A percentile compares a stretch with the other conserved stretches of the same genome.
These are phyloP conservation scores for Termitomyces sp. DNA, from an alignment of 768 basidiomycete species.

Conservation along the genomic window DNA sequence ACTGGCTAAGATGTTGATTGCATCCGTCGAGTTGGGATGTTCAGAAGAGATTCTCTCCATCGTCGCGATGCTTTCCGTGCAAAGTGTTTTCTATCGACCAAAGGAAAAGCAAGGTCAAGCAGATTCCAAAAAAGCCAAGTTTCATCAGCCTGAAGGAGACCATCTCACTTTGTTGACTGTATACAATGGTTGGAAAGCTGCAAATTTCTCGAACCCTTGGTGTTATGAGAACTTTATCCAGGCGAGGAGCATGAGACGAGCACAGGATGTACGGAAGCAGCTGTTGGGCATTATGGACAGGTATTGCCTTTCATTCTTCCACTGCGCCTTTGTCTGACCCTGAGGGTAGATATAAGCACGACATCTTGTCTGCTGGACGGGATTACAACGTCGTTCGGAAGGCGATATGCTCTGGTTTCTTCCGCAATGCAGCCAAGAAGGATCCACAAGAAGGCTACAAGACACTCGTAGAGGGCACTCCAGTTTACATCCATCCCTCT, in stretches of 20 bases:
- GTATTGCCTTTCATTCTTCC: constrained; percentile 33
- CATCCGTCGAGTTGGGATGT: constrained; percentile 94
- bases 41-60: constrained; percentile 97
- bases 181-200: constrained; percentile 97
- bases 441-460: constrained; percentile 98
- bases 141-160: constrained; percentile 98
- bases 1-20: constrained; percentile 96
- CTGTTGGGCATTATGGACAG: constrained; percentile 98
- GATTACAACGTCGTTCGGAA: constrained; percentile 92
- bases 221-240: constrained; percentile 99
- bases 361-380: constrained; percentile 85
- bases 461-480: constrained; percentile 95
- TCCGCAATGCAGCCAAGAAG: constrained; percentile 98
- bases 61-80: constrained; percentile 96
- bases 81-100: constrained; percentile 96
- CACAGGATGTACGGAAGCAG: constrained; percentile 97
- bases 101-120: constrained; percentile 99
- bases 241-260: constrained; percentile 93
- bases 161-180: constrained; percentile 89
- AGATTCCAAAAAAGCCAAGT: constrained; percentile 99
- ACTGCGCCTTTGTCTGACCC: constrained; percentile 7
- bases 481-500: constrained; percentile 97
- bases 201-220: constrained; percentile 97
- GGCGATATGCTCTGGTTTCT: constrained; percentile 96
- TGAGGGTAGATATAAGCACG: constrained; percentile 82